A percentile compares a stretch with the other conserved stretches of the same genome.
phyloP scores from a whole-genome alignment of 2,329 filamentous ascomycete species.

The Akanthomyces dipterigenus region DNA sequence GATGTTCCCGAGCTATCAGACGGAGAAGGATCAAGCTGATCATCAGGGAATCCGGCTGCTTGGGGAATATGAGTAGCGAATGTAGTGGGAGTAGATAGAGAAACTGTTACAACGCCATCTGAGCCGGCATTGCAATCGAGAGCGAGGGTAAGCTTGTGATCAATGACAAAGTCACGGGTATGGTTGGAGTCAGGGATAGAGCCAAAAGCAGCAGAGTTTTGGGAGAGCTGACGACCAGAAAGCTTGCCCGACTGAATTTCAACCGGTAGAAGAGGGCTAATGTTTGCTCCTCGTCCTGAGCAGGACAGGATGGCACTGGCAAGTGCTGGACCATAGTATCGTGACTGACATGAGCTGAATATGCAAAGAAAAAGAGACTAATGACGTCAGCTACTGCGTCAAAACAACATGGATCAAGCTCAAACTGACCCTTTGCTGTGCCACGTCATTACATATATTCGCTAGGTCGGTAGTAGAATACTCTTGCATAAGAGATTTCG shows the following conservation, averaged over 20 bases:
- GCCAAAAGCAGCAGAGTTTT: constrained; percentile 2
- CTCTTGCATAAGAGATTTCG: constrained; percentile 15
- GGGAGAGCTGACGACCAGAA: constrained; percentile 11
- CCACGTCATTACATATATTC: constrained; percentile 17
- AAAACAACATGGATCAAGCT: background rate
- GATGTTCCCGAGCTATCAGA: background rate
- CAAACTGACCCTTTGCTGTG: constrained; percentile 19
- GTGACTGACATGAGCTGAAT: constrained; percentile 20
- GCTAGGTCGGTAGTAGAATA: constrained; percentile 14
- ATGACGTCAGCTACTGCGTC: background rate
- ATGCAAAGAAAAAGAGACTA: constrained; percentile 28
- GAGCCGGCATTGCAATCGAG: constrained; percentile 24
- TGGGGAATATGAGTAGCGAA: constrained; percentile 10
- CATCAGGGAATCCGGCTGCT: background rate
- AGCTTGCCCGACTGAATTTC: constrained; percentile 18
- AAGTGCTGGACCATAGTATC: constrained; percentile 25
- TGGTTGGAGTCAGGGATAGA: constrained; percentile 8
- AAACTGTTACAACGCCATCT: constrained; percentile 27
- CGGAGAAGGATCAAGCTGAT: background rate
- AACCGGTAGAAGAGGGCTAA: constrained; percentile 25
- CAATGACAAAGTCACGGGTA: constrained; percentile 14
- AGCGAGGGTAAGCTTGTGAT: constrained; percentile 19
- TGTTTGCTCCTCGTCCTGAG: constrained; percentile 19
- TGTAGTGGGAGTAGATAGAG: constrained; percentile 16
- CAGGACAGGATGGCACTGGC: constrained; percentile 22